Percentiles rank a stretch among this genome's conserved stretches.
These are phyloP conservation scores for Parachaetomium inaequale DNA, from an alignment of 495 filamentous ascomycete genomes.

Conservation along the genomic window DNA sequence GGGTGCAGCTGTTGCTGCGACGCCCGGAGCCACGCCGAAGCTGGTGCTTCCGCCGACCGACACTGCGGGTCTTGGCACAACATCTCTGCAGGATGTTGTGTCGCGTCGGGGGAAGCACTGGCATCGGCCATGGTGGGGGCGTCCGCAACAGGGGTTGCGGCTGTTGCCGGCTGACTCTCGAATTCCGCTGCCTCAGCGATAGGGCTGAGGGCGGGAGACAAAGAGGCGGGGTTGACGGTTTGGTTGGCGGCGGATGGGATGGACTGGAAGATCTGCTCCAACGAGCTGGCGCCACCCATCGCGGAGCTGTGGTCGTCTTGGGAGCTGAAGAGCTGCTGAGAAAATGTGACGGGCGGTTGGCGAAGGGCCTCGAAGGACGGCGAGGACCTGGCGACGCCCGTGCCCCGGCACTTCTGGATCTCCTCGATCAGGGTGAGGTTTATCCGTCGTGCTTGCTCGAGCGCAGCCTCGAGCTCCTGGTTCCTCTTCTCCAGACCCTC, in stretches of 20 bases:
- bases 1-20: constrained; percentile 55
- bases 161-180: constrained; percentile 18
- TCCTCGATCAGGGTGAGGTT: constrained; percentile 64
- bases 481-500: constrained; percentile 81
- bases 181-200: constrained; percentile 38
- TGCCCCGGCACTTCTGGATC: constrained; percentile 61
- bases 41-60: constrained; percentile 68
- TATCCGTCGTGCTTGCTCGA: constrained; percentile 60
- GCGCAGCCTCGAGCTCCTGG: constrained; percentile 61
- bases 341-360: constrained; percentile 49
- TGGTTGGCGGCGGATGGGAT: constrained; percentile 29
- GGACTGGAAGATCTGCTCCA: constrained; percentile 40
- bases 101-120: constrained; percentile 76
- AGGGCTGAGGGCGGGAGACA: constrained; percentile 50
- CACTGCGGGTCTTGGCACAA: constrained; percentile 99
- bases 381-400: constrained; percentile 36
- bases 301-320: constrained; percentile 34
- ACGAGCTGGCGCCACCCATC: constrained; percentile 20
- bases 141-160: constrained; percentile 26
- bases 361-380: constrained; percentile 35
- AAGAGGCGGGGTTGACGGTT: constrained; percentile 54
- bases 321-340: constrained; percentile 49
- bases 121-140: constrained; percentile 29
- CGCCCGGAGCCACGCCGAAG: constrained; percentile 54
- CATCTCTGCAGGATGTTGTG: constrained; percentile 99